Base-by-base conservation (phyloP, 2,329 filamentous ascomycete genomes). In the Colletotrichum paranaense region DNA sequence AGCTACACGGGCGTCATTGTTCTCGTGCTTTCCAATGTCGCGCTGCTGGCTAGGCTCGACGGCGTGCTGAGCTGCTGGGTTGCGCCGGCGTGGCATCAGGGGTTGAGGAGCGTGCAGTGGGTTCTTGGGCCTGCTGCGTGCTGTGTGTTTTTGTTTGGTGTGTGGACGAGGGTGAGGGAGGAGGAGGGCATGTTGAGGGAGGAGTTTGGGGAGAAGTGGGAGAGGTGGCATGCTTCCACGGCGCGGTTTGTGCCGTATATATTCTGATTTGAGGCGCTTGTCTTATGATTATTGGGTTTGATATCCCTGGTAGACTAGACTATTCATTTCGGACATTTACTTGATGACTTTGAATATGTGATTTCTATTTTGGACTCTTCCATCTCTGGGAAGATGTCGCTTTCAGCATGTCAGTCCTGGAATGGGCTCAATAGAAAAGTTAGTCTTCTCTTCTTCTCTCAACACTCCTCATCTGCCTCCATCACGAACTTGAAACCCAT, bases 151-250 rank as follows among this genome's bases (percentile, higher is more conserved):
- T 22, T 80, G 8, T 60, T 79, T 4, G 76, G 74, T 0, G 62
- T 83, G 3, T 79, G 77, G 78, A 78, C 74, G 5, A 79, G 88
- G 28, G 84, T 89, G 1, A 76, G 67, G 38, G 83, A 89, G 72
- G 87, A 89, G 76, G 88, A 90, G 76, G 70, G 60, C 1, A 88
- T 91, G 87, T 72, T 90, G 73, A 80, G 76, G 62, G 79, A 76
- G 5, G 78, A 80, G 19, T 90, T 90, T 80, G 86, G 86, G 0
- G 74, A 76, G 12, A 79, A 85, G 62, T 90, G 88, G 87, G 84
- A 86, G 72, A 75, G 75, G 6, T 89, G 87, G 85, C 83, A 89
- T 79, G 72, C 74, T 3, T 78, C 67, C 67, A 90, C 88, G 5
- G 83, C 83, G 56, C 82, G 87, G 35, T 87, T 89, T 58, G 78